Conservation (phyloP, 2,329 filamentous ascomycete genomes). For the Fusarium sp. region DNA sequence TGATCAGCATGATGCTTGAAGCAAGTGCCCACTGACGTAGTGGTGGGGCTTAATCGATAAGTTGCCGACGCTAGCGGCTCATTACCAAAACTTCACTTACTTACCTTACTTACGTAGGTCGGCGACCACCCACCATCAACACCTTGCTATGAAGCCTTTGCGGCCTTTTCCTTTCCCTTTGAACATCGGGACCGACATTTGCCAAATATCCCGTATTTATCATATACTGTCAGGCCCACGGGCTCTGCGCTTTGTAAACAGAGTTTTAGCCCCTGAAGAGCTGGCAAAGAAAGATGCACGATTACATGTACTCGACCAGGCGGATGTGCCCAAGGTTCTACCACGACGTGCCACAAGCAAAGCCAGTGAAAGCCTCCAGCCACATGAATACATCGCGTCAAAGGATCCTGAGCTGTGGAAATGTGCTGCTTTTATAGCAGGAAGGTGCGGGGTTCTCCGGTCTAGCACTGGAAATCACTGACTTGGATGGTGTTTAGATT, state of each 20-base stretch:
- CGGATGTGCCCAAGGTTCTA: background rate
- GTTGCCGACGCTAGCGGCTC: conserved; percentile 37
- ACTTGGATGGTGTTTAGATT: conserved; percentile 55
- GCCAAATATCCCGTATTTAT: conserved; percentile 72
- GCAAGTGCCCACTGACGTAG: conserved; percentile 18
- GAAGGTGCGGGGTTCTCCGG: conserved; percentile 41
- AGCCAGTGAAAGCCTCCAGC: background rate
- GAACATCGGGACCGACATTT: conserved; percentile 82
- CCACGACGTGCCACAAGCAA: background rate
- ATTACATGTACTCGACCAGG: conserved; percentile 19
- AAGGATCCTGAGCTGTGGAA: conserved; percentile 46
- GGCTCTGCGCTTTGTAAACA: conserved; percentile 56
- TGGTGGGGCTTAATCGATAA: conserved; percentile 38
- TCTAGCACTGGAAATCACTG: background rate
- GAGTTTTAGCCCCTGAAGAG: conserved; percentile 56
- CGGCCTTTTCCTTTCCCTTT: conserved; percentile 70
- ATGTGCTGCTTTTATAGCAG: conserved; percentile 48
- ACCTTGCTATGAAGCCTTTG: conserved; percentile 44
- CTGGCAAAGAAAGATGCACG: conserved; percentile 35
- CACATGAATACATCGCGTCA: background rate
- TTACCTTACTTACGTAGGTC: background rate
- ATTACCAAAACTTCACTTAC: conserved; percentile 3
- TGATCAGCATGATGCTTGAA: background rate
- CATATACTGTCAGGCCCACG: conserved; percentile 60
- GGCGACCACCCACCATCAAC: background rate